Percentiles rank a stretch among this genome's conserved stretches.
phyloP scores from a whole-genome alignment of 257 asterid genomes.

The Leonotis leonurus region DNA sequence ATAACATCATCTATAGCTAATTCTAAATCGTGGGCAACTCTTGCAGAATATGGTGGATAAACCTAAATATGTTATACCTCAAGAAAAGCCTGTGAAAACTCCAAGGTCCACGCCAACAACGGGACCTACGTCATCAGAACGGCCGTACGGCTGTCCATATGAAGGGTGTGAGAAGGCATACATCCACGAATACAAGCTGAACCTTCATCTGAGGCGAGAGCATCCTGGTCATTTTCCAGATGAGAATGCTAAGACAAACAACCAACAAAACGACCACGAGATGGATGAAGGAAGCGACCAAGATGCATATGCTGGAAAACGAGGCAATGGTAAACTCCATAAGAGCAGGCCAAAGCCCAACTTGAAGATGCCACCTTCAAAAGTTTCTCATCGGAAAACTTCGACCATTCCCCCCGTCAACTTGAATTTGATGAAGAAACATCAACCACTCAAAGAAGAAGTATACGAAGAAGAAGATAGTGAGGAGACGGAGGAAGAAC shows the following conservation, averaged over 20 bases:
- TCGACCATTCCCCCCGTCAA: constrained; percentile 44
- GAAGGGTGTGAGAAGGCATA: constrained; percentile 96
- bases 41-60: constrained; percentile 46
- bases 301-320: constrained; percentile 51
- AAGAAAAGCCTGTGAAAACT: constrained; percentile 64
- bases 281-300: constrained; percentile 83
- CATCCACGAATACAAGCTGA: constrained; percentile 97
- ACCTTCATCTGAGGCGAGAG: constrained; percentile 83
- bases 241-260: constrained; percentile 51
- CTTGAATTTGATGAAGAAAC: constrained; percentile 40
- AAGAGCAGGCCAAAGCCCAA: constrained; percentile 75
- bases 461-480: constrained; percentile 86
- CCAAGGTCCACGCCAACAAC: constrained; percentile 49
- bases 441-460: constrained; percentile 57
- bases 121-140: constrained; percentile 67
- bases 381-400: constrained; percentile 57
- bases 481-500: constrained; percentile 95
- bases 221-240: constrained; percentile 93
- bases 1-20: background rate
- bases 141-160: constrained; percentile 91
- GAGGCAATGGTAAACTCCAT: constrained; percentile 42
- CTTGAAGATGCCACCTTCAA: constrained; percentile 67
- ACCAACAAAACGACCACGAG: constrained; percentile 39
- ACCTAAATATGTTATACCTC: constrained; percentile 48
- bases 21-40: too few species aligned